Conservation (phyloP, 352 stramenopile genomes). For the Phytophthora foliorum region DNA sequence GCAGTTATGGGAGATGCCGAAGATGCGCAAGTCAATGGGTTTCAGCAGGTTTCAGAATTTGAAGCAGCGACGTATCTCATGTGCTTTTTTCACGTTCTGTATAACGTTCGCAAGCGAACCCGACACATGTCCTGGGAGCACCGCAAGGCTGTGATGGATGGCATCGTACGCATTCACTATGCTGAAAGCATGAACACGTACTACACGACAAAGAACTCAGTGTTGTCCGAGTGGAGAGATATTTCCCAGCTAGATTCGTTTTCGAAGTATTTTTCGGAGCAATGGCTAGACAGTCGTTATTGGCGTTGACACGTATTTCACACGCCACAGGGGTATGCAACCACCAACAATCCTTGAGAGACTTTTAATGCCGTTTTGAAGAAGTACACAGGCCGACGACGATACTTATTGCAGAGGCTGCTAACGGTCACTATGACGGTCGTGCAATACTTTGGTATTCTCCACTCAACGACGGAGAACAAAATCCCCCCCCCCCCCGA, state of each 20-base stretch:
- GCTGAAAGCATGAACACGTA: constrained; percentile 1
- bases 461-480: background rate
- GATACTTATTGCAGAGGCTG: constrained; percentile 20
- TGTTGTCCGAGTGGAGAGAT: background rate
- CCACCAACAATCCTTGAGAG: background rate
- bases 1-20: constrained; percentile 7
- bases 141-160: background rate
- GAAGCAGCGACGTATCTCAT: background rate
- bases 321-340: background rate
- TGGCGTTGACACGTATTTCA: background rate
- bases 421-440: constrained; percentile 5
- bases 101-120: background rate
- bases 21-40: constrained; percentile 2
- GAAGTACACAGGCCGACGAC: constrained; percentile 13
- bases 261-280: background rate
- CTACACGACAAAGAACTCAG: constrained; percentile 1
- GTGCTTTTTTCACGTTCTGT: background rate
- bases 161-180: constrained; percentile 6
- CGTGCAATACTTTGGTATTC: background rate
- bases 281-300: background rate
- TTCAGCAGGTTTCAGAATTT: constrained; percentile 2
- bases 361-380: background rate
- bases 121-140: background rate
- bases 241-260: background rate
- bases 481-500: background rate